Evolutionary conservation across 345 rosid genomes (phyloP), one percentile per base, ranked within the genome.

Genomic region (Eutrema yunnanense): DNA sequence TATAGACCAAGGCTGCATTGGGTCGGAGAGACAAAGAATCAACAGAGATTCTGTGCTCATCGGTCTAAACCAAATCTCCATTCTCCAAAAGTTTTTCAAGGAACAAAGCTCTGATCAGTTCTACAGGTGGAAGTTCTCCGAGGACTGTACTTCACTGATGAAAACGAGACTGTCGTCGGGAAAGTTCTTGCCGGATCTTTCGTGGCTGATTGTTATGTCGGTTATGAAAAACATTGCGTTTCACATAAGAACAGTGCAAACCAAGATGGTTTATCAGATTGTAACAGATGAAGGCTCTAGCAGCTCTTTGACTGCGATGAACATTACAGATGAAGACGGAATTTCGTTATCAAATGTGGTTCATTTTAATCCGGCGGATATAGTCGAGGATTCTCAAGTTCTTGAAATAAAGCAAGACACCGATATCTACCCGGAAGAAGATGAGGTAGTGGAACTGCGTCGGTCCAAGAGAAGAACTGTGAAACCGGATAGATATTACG

Each of bases 191-290:
- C 71, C 88, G 6, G 98, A 95, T 67, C 69, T 92, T 29, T 69
- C 96, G 0, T 95, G 92, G 92, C 58, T 92, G 49, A 71, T 84
- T 72, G 96, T 82, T 50, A 68, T 90, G 29, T 90, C 97, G 10
- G 74, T 81, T 53, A 36, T 80, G 81, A 88, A 86, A 79, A 73
- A 50, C 44, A 54, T 81, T 66, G 69, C 81, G 65, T 90, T 88
- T 58, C 78, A 82, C 59, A 79, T 95, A 32, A 84, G 80, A 57
- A 81, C 94, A 9, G 72, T 85, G 66, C 80, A 84, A 50, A 79
- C 74, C 41, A 95, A 87, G 82, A 67, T 92, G 22, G 82, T 92
- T 27, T 95, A 95, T 78, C 84, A 87, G 77, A 79, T 87, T 82
- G 62, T 80, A 34, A 83, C 73, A 1, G 85, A 75, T 34, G 82